A percentile compares a stretch with the other conserved stretches of the same genome.
Evolutionary conservation across 768 basidiomycete genomes (phyloP).

Genomic region (Hericium alpestre): DNA sequence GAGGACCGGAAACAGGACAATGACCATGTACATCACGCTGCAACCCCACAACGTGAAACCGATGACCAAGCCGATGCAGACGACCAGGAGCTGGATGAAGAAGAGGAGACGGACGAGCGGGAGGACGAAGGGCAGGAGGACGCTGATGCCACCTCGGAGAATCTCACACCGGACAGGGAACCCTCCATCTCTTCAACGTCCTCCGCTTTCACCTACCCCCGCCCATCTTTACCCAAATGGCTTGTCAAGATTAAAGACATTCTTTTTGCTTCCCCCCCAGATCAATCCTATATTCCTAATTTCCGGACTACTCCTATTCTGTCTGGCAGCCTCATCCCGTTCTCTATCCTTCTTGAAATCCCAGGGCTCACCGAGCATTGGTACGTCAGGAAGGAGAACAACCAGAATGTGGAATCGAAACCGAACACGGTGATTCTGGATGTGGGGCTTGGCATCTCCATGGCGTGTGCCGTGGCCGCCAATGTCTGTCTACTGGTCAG

Average conservation of each 20-base stretch:
- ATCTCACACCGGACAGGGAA: too few relatives aligned
- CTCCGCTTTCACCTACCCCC: neutral
- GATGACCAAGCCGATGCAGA: neutral
- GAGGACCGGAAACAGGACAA: neutral
- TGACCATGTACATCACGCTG: too few relatives aligned
- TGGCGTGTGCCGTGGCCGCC: constrained; percentile 57
- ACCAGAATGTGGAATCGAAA: constrained; percentile 34
- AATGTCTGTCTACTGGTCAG: constrained; percentile 57
- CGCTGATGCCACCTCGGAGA: neutral
- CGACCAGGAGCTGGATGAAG: neutral
- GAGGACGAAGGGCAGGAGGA: neutral
- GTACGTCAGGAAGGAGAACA: constrained; percentile 49
- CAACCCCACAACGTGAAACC: too few relatives aligned
- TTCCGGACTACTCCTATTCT: constrained; percentile 58
- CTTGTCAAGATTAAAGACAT: constrained; percentile 11
- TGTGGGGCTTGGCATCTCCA: constrained; percentile 52
- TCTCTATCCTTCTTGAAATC: constrained; percentile 74
- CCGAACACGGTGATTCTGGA: constrained; percentile 50
- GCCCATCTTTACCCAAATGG: constrained; percentile 6
- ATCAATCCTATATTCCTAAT: constrained; percentile 31
- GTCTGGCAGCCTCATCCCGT: constrained; percentile 59
- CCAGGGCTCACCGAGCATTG: constrained; percentile 69
- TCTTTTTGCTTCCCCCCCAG: constrained; percentile 12
- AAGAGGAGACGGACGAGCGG: neutral
- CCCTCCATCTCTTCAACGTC: neutral